Percentiles rank a stretch among this genome's conserved stretches.
These are phyloP conservation scores for Thelonectria olida DNA, from an alignment of 2,329 filamentous ascomycete genomes.

Conservation along the genomic window DNA sequence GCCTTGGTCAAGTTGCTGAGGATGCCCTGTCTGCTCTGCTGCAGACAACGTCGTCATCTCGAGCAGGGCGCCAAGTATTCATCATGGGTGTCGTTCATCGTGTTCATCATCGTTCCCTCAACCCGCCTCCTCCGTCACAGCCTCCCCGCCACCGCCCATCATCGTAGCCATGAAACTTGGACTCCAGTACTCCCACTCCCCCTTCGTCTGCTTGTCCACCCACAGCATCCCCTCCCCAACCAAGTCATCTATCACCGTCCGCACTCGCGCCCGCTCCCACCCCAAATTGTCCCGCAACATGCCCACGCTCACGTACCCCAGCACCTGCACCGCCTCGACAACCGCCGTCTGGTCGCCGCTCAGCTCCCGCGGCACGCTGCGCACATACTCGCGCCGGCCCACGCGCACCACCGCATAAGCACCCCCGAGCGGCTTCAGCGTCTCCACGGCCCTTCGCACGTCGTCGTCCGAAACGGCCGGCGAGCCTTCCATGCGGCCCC, in stretches of 20 bases:
- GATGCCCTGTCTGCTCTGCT: no score
- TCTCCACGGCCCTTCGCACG: slow-evolving; percentile 86
- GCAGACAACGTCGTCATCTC: no score
- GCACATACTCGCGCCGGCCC: slow-evolving; percentile 85
- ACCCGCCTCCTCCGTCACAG: slow-evolving; percentile 19
- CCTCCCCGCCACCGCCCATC: slow-evolving; percentile 26
- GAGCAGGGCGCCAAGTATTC: no score
- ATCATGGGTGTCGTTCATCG: not conserved
- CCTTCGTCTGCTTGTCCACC: slow-evolving; percentile 83
- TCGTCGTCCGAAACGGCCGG: slow-evolving; percentile 91
- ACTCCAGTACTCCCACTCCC: slow-evolving; percentile 94
- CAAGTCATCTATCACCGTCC: slow-evolving; percentile 90
- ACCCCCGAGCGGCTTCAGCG: slow-evolving; percentile 85
- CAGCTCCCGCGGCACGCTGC: slow-evolving; percentile 92
- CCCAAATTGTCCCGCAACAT: slow-evolving; percentile 88
- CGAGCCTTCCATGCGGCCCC: slow-evolving; percentile 77
- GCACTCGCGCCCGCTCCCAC: slow-evolving; percentile 86
- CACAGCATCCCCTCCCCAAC: slow-evolving; percentile 90
- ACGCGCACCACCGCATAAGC: slow-evolving; percentile 88
- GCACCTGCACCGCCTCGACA: slow-evolving; percentile 87
- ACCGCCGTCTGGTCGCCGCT: slow-evolving; percentile 94
- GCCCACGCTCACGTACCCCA: slow-evolving; percentile 88
- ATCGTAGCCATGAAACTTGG: slow-evolving; percentile 74
- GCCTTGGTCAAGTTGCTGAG: no score
- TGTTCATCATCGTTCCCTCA: slow-evolving; percentile 15